Evolutionary conservation across 148 eudicot species (phyloP), one percentile per base, ranked within the genome.

Genomic region (Rhododendron kiyosumense): DNA sequence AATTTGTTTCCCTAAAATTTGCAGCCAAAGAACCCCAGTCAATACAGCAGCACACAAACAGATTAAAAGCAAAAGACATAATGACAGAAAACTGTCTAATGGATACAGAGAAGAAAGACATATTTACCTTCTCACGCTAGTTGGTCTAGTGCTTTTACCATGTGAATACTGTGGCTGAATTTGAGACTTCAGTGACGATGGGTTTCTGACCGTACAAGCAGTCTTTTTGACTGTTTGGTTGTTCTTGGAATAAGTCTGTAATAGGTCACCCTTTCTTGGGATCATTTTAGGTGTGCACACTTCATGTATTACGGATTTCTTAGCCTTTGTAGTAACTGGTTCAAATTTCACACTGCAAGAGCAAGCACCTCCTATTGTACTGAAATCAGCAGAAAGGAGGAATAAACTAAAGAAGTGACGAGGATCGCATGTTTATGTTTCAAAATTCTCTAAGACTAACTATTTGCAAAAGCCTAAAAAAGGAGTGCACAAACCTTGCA

Each of bases 211-310:
- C 52, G 85, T 87, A 88, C 92, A 91, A 12, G 95, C 95, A 38
- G 92, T 91, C 85, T 84, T 97, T 86, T 86, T 94, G 7, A 94
- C 92, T 36, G 91, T 91, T 81, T 91, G 93, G 43, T 86, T 89
- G 82, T 85, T 93, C 88, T 87, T 92, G 65, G 88, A 78, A 26
- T 87, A 86, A 0, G 93, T 84, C 76, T 86, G 85, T 71, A 73
- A 86, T 81, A 26, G 65, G 75, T 32, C 46, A n/a, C 87, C 87
- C 86, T 90, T 91, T 24, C 61, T 87, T 43, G 65, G 74, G 85
- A 89, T 67, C 30, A 26, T 86, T 85, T 91, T 43, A 26, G 99
- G 99, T 49, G 99, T 94, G 91, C 95, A 89, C 82, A 85, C 88
- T 86, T 88, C 93, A 86, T 87, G 48, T 17, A 0, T 67, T 2